phyloP scores from a whole-genome alignment of 1,284 basidiomycete genomes.

The Trichosporon sp. region DNA sequence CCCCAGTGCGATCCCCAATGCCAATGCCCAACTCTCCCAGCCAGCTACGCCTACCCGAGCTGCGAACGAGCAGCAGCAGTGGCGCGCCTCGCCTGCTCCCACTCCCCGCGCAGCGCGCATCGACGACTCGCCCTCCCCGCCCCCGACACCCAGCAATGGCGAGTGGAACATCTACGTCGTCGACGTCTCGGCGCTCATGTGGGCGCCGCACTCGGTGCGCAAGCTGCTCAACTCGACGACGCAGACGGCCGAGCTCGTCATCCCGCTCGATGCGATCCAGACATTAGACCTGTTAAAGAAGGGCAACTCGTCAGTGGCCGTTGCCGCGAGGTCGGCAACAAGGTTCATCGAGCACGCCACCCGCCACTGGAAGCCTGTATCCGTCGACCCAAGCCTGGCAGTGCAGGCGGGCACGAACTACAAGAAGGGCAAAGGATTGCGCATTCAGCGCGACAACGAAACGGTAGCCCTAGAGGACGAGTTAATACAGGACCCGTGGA shows the following conservation, averaged over 20 bases:
- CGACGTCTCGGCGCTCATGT: slow-evolving; percentile 79
- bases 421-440: slow-evolving; percentile 33
- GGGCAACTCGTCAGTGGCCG: slow-evolving; percentile 67
- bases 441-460: slow-evolving; percentile 35
- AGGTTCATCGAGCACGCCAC: slow-evolving; percentile 46
- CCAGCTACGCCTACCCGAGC: not conserved
- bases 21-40: not conserved
- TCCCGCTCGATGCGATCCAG: slow-evolving; percentile 84
- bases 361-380: slow-evolving; percentile 29
- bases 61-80: not conserved
- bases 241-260: slow-evolving; percentile 61
- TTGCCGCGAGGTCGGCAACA: slow-evolving; percentile 56
- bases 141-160: slow-evolving; percentile 2
- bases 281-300: slow-evolving; percentile 93
- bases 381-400: slow-evolving; percentile 26
- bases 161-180: slow-evolving; percentile 55
- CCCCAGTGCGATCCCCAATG: too few species aligned
- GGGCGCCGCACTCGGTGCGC: slow-evolving; percentile 73
- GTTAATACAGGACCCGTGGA: slow-evolving; percentile 24
- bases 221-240: slow-evolving; percentile 66
- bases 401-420: slow-evolving; percentile 30
- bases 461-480: slow-evolving; percentile 8
- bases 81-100: not conserved
- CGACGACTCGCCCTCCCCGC: slow-evolving; percentile 12
- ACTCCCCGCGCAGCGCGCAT: slow-evolving; percentile 1